Evolutionary conservation across 2,329 filamentous ascomycete genomes (phyloP).

Genomic region (Hawksworthiomyces lignivorus): DNA sequence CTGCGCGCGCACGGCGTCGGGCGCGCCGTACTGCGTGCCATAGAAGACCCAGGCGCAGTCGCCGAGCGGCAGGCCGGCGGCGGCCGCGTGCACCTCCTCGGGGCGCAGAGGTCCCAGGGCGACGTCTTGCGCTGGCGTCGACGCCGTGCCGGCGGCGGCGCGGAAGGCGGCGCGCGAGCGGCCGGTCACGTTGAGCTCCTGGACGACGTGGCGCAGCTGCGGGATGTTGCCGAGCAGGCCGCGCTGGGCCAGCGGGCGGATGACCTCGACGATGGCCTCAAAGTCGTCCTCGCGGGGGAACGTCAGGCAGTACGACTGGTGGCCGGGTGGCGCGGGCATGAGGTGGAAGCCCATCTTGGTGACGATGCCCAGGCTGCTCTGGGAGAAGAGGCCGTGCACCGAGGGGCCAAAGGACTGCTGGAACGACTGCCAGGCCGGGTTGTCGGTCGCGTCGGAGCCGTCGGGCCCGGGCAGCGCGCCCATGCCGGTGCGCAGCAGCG

Average conservation of each 20-base stretch:
- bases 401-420: constrained; percentile 31
- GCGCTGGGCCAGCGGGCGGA: constrained; percentile 22
- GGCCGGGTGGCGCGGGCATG: constrained; percentile 27
- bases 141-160: background rate
- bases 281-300: constrained; percentile 30
- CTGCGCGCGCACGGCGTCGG: constrained; percentile 23
- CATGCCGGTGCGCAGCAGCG: constrained; percentile 38
- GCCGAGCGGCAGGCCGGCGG: constrained; percentile 31
- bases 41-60: constrained; percentile 42
- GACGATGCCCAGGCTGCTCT: constrained; percentile 44
- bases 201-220: constrained; percentile 33
- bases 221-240: constrained; percentile 38
- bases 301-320: constrained; percentile 32
- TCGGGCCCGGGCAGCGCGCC: constrained; percentile 32
- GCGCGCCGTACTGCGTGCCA: constrained; percentile 33
- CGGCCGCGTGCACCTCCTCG: constrained; percentile 23
- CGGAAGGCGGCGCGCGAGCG: constrained; percentile 24
- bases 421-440: constrained; percentile 31
- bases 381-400: constrained; percentile 40
- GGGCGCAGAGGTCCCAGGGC: constrained; percentile 21
- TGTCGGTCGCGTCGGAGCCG: constrained; percentile 21
- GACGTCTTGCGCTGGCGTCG: constrained; percentile 7
- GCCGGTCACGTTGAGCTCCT: constrained; percentile 29
- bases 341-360: constrained; percentile 45
- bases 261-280: constrained; percentile 27